Percentiles rank a stretch among this genome's conserved stretches.
Evolutionary conservation across 495 filamentous ascomycete species (phyloP).

Genomic region (Hyaloscypha hepaticicola): DNA sequence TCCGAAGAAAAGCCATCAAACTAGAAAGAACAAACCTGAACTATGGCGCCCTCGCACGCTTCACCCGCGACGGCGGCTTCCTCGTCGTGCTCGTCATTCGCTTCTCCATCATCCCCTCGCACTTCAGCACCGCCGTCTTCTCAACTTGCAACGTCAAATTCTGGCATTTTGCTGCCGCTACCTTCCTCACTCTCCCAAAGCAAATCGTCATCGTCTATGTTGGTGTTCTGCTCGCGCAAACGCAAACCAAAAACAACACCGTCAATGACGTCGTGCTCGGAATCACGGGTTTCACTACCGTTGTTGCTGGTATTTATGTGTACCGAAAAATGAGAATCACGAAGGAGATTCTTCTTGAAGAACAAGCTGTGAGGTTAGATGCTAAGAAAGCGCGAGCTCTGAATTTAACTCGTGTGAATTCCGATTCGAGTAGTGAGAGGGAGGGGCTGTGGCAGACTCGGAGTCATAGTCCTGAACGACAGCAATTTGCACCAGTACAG

Average conservation of each 20-base stretch:
- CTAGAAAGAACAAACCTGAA: conserved; percentile 37
- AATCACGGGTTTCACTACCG: conserved; percentile 28
- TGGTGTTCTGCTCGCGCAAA: conserved; percentile 33
- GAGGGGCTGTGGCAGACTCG: background rate
- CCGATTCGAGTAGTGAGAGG: background rate
- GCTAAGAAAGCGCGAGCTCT: background rate
- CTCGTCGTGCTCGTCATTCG: conserved; percentile 36
- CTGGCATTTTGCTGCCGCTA: conserved; percentile 35
- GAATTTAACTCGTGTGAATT: background rate
- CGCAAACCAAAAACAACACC: conserved; percentile 24
- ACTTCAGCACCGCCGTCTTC: conserved; percentile 38
- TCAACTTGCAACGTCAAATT: conserved; percentile 38
- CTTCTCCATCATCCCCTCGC: conserved; percentile 36
- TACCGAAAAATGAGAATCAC: conserved; percentile 32
- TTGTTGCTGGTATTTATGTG: conserved; percentile 32
- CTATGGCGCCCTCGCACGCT: conserved; percentile 34
- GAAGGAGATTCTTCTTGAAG: conserved; percentile 33
- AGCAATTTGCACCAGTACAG: background rate
- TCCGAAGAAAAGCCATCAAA: conserved; percentile 30
- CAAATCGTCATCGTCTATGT: conserved; percentile 39
- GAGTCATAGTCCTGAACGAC: background rate
- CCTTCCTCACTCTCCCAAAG: conserved; percentile 36
- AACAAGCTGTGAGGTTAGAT: conserved; percentile 27
- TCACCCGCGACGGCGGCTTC: conserved; percentile 37
- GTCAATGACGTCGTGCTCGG: conserved; percentile 34